Percentiles rank a stretch among this genome's conserved stretches.
Conservation (phyloP, 2,329 filamentous ascomycete species). For the Cryoendolithus antarcticus region DNA sequence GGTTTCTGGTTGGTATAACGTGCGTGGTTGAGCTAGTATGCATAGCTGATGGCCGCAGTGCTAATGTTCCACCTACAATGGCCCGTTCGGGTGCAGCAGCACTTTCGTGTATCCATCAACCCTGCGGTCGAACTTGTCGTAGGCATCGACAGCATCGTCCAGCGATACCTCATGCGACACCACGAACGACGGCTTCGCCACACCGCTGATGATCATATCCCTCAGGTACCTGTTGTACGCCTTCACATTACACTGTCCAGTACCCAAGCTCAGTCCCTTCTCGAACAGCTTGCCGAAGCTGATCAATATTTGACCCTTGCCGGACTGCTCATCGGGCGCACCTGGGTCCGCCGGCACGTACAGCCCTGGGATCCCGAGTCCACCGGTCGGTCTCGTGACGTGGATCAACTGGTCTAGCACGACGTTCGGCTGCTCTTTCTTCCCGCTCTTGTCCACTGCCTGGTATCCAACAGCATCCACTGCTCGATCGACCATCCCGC, state of each 20-base stretch:
- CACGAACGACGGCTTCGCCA: constrained; percentile 54
- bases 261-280: constrained; percentile 50
- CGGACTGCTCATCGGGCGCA: constrained; percentile 46
- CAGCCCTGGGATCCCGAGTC: constrained; percentile 43
- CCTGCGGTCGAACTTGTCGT: constrained; percentile 54
- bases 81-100: constrained; percentile 52
- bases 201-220: constrained; percentile 52
- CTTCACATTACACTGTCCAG: constrained; percentile 57
- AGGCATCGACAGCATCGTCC: constrained; percentile 45
- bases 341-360: constrained; percentile 45
- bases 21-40: too few relatives aligned
- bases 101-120: constrained; percentile 58
- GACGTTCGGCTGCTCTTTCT: constrained; percentile 49
- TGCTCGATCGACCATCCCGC: constrained; percentile 49
- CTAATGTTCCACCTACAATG: constrained; percentile 8
- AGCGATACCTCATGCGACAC: constrained; percentile 53
- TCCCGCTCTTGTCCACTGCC: constrained; percentile 43
- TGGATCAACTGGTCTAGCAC: constrained; percentile 52
- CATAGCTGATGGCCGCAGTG: too few relatives aligned
- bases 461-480: constrained; percentile 58
- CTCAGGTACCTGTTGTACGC: constrained; percentile 54
- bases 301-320: constrained; percentile 51
- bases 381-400: constrained; percentile 49
- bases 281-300: constrained; percentile 58
- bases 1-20: too few relatives aligned